Evolutionary conservation across 306 rosid species (phyloP), one percentile per base, ranked within the genome.

Genomic region (Carpinus fangiana): DNA sequence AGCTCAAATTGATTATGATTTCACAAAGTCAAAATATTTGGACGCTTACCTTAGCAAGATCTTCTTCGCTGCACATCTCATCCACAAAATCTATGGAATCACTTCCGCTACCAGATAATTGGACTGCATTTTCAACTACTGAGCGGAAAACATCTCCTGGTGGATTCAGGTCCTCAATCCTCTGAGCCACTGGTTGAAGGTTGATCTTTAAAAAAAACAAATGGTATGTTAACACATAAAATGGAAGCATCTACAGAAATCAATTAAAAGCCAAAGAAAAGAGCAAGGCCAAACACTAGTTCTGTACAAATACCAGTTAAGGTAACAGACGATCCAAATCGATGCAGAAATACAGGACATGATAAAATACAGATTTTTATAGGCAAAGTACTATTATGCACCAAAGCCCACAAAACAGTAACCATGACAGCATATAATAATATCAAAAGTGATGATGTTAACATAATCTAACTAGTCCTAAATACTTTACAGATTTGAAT

Each of bases 61-160:
- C 70, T 38, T 91, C 96, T 38, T 96, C 84, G 51, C 82, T 60
- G 89, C 96, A 93, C 75, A 96, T 81, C 82, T 91, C 97, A 75
- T 88, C 89, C 80, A 92, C 86, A 72, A 93, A 82, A 80, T 79
- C 93, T 54, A 78, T 74, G 23, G 82, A 71, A 81, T 69, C 78
- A 78, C 75, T 85, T 87, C 78, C 87, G 60, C 82, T 67, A 17
- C 88, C 91, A 45, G 88, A 88, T 55, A 86, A 73, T 82, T 43
- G 88, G 54, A 81, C 85, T 53, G 96, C 90, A 80, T 88, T 90
- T 84, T 93, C 98, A 71, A 82, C 96, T 55, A 91, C 78, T 36
- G 90, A 88, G 43, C 87, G 90, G 85, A 96, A 96, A 62, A 91
- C 82, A 80, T 89, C 90, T 43, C 62, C 82, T 0, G 93, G 88